Base-by-base conservation (phyloP, 2,329 filamentous ascomycete genomes). In the Aspergillus intermedius region DNA sequence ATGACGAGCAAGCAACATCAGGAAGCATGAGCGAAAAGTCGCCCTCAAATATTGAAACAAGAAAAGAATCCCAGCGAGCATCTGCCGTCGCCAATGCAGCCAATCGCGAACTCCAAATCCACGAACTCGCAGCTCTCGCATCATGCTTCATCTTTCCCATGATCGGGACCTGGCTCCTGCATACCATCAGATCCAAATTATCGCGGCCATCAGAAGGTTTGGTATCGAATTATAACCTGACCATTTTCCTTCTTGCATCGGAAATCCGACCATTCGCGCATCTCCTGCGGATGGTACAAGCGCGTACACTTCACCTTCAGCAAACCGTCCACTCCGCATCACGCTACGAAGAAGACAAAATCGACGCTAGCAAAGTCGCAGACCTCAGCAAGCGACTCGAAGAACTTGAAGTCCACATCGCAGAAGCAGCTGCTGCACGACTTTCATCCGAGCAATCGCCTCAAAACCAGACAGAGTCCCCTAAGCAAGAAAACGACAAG, bases 151-250 rank as follows among this genome's bases (percentile, higher is more conserved):
- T 86, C 23, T 84, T 87, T 25, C 91, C 91, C 0, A 62, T 88
- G 0, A 63, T 89, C 3, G 87, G 88, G n/a, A 87, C 91, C 23
- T 93, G 86, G 69, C 74, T 96, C 35, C 76, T 97, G 9, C 91
- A 96, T 63, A 74, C 81, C 17, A 87, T 96, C 50, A 82, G 91
- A 45, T 79, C 78, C 7, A 88, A 91, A 59, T 80, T 97, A 15
- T 91, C 87, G 21, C 79, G 87, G 2, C 88, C 87, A 0, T 90
- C 89, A 0, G 90, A 94, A 65, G 88, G 88, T 1, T 75, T 97
- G 9, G 85, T 97, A 5, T 95, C 89, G 4, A 88, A 95, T 67
- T 94, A 91, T 71, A 96, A 96, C 66, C 76, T 97, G 47, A 90
- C 86, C 10, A 88, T 97, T 46, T 97, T 96, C 67, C 75, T 95